These are phyloP conservation scores for Arthrobotrys conoides DNA, from an alignment of 2,329 filamentous ascomycete species.

Conservation along the genomic window DNA sequence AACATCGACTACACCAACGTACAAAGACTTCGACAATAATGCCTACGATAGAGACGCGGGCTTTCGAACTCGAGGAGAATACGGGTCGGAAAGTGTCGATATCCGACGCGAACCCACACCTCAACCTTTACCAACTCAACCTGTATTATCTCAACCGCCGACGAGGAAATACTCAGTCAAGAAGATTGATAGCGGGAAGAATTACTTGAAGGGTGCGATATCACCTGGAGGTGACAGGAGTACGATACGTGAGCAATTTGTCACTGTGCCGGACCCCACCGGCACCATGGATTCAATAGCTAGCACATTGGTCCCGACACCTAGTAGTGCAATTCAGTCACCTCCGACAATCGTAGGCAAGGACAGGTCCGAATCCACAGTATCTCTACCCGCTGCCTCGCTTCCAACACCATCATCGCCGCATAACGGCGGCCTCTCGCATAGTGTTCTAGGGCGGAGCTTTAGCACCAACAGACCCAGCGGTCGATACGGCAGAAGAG, in stretches of 20 bases:
- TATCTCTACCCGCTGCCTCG: constrained; percentile 4
- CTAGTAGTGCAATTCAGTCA: constrained; percentile 40
- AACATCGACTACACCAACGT: constrained; percentile 54
- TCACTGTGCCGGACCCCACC: constrained; percentile 39
- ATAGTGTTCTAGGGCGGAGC: constrained; percentile 36
- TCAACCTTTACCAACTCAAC: constrained; percentile 50
- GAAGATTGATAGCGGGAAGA: constrained; percentile 34
- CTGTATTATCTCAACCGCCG: constrained; percentile 55
- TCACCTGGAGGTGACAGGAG: constrained; percentile 48
- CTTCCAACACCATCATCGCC: constrained; percentile 27
- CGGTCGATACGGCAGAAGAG: constrained; percentile 50
- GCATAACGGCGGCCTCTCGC: constrained; percentile 38
- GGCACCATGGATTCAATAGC: constrained; percentile 52
- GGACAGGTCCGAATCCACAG: constrained; percentile 43
- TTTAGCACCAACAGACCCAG: constrained; percentile 59
- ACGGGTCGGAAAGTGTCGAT: constrained; percentile 42
- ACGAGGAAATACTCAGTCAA: constrained; percentile 58
- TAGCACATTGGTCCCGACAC: constrained; percentile 55
- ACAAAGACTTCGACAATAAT: constrained; percentile 50
- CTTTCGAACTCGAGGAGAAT: constrained; percentile 34
- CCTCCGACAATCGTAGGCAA: constrained; percentile 42
- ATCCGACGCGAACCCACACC: constrained; percentile 56
- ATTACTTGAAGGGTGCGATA: constrained; percentile 45
- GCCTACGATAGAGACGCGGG: constrained; percentile 40
- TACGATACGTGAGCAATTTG: constrained; percentile 58